Evolutionary conservation across 208 protist genomes (phyloP).

Genomic region (Leptomonas seymouri): DNA sequence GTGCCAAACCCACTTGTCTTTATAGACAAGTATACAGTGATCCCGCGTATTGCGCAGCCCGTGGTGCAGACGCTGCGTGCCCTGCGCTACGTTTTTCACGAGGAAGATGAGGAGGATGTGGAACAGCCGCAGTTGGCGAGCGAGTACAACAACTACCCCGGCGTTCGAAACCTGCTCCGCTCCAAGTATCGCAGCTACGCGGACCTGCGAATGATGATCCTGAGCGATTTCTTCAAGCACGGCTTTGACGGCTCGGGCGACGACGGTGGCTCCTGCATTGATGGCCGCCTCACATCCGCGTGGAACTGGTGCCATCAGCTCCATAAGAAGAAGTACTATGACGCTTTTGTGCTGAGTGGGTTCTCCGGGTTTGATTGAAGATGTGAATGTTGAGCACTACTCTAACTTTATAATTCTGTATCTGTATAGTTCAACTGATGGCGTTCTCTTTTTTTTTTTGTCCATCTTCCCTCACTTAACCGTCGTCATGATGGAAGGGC

Average conservation of each 20-base stretch:
- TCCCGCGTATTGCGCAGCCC: slow-evolving; percentile 93
- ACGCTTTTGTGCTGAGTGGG: slow-evolving; percentile 95
- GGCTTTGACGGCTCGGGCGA: slow-evolving; percentile 94
- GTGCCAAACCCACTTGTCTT: slow-evolving; percentile 98
- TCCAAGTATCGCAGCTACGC: slow-evolving; percentile 77
- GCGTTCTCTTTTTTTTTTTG: not conserved
- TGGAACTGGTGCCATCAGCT: slow-evolving; percentile 98
- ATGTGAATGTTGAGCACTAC: not conserved
- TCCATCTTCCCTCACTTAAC: not conserved
- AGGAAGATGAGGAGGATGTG: slow-evolving; percentile 31
- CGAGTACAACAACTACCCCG: slow-evolving; percentile 64
- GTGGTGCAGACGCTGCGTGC: slow-evolving; percentile 86
- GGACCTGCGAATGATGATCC: slow-evolving; percentile 77
- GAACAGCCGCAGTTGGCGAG: slow-evolving; percentile 13
- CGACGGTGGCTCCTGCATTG: slow-evolving; percentile 96
- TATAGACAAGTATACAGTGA: slow-evolving; percentile 98
- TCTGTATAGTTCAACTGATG: slow-evolving; percentile 7
- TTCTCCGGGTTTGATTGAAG: slow-evolving; percentile 96
- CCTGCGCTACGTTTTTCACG: slow-evolving; percentile 71
- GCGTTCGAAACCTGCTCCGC: slow-evolving; percentile 72
- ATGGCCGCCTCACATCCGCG: slow-evolving; percentile 97
- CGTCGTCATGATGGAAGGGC: too few species aligned
- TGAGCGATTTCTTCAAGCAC: slow-evolving; percentile 96
- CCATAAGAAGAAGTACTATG: slow-evolving; percentile 97
- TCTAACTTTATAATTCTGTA: not conserved